These are phyloP conservation scores for Candida sp. DNA, from an alignment of 1,139 yeast genomes.

Conservation along the genomic window DNA sequence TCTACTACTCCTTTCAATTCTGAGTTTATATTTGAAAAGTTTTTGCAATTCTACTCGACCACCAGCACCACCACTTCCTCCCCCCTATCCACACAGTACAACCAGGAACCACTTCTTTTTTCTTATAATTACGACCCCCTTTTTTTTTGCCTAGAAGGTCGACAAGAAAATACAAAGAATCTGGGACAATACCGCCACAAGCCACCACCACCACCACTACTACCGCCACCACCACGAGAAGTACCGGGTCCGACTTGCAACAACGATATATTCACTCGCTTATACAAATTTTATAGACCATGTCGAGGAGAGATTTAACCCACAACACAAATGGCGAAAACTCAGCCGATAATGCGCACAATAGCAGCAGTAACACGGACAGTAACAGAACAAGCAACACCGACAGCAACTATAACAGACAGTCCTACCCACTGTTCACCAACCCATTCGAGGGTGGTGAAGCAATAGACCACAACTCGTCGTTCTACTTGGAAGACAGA, in stretches of 20 bases:
- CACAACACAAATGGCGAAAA: background rate
- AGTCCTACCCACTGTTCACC: slow-evolving; percentile 1
- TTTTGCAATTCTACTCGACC: too few relatives aligned
- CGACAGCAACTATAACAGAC: background rate
- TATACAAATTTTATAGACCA: background rate
- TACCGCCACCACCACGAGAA: background rate
- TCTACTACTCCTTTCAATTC: too few relatives aligned
- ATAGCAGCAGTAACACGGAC: background rate
- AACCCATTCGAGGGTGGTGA: background rate
- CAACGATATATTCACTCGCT: background rate
- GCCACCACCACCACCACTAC: too few relatives aligned
- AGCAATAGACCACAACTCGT: background rate
- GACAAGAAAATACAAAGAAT: background rate
- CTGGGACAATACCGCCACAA: background rate
- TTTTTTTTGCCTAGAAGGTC: background rate
- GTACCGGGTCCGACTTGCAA: background rate
- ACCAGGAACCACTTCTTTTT: background rate
- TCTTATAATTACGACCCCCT: background rate
- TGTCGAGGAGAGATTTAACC: slow-evolving; percentile 1
- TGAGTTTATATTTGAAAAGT: too few relatives aligned
- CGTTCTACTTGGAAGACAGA: background rate
- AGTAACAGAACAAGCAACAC: background rate
- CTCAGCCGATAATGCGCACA: background rate
- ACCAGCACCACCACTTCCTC: background rate
- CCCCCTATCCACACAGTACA: background rate